These are phyloP conservation scores for Dryadomyces sulphureus DNA, from an alignment of 2,329 filamentous ascomycete species.

Conservation along the genomic window DNA sequence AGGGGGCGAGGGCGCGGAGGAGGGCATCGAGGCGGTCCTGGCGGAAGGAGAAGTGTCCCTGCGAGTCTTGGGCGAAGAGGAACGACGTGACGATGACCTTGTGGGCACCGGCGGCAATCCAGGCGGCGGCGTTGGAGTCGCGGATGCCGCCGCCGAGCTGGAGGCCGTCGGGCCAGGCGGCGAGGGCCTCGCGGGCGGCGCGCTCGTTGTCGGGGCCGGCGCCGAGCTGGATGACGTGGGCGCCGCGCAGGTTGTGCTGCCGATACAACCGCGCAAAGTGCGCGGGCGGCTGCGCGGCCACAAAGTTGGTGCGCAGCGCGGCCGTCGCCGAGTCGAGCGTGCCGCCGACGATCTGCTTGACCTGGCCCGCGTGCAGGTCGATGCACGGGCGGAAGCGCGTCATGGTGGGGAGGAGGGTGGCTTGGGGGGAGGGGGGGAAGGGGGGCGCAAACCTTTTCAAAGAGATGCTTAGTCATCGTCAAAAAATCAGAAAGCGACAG, in stretches of 20 bases:
- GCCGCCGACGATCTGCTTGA: constrained; percentile 97
- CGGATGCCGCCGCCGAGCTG: constrained; percentile 93
- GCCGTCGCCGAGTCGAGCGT: constrained; percentile 58
- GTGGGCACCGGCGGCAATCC: constrained; percentile 78
- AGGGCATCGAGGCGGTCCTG: constrained; percentile 61
- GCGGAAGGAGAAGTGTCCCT: constrained; percentile 44
- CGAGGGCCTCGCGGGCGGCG: constrained; percentile 63
- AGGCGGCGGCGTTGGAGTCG: constrained; percentile 66
- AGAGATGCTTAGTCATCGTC: too few species aligned
- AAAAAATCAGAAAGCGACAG: too few species aligned
- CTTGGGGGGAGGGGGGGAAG: not conserved
- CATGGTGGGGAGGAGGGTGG: constrained; percentile 30
- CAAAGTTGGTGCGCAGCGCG: constrained; percentile 77
- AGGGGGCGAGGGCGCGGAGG: constrained; percentile 52
- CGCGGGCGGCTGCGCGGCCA: constrained; percentile 67
- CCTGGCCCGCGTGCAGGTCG: constrained; percentile 90
- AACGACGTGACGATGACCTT: constrained; percentile 97
- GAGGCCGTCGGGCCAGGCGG: constrained; percentile 62
- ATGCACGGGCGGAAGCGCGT: constrained; percentile 93
- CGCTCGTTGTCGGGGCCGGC: constrained; percentile 56
- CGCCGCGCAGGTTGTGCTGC: constrained; percentile 57
- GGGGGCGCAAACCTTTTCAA: not conserved
- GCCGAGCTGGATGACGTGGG: constrained; percentile 94
- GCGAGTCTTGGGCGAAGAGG: constrained; percentile 71
- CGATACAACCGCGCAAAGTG: constrained; percentile 75